Evolutionary conservation across 148 eudicot species (phyloP).

Genomic region (Vaccinium corymbosum): DNA sequence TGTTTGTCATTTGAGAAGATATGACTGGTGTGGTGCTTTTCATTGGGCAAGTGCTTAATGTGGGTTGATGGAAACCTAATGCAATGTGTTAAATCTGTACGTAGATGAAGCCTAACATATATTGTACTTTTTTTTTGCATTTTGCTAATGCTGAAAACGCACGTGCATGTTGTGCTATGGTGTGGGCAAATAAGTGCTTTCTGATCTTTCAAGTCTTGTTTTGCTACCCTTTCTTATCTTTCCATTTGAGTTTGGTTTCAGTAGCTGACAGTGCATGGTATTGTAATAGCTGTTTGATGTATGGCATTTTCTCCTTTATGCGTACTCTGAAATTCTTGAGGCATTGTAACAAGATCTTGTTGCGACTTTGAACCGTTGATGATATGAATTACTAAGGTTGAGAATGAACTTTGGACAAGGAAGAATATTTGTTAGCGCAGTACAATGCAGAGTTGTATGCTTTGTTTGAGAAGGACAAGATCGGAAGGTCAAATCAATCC

Average conservation of each 20-base stretch:
- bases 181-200: background rate
- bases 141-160: background rate
- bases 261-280: background rate
- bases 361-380: background rate
- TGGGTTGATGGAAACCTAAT: slow-evolving; percentile 13
- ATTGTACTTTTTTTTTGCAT: background rate
- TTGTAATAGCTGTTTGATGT: background rate
- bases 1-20: slow-evolving; percentile 73
- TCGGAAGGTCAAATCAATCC: too few relatives aligned
- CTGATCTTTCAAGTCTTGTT: background rate
- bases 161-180: too few relatives aligned
- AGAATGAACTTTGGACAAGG: background rate
- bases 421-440: background rate
- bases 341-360: background rate
- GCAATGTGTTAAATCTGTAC: background rate
- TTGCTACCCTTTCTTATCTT: background rate
- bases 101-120: slow-evolving; percentile 3
- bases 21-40: slow-evolving; percentile 72
- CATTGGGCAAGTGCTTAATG: slow-evolving; percentile 55
- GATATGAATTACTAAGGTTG: background rate
- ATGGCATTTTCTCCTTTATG: background rate
- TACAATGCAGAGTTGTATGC: too few relatives aligned
- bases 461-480: too few relatives aligned
- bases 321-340: background rate
- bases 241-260: background rate